These are phyloP conservation scores for Clitopilus passeckerianus DNA, from an alignment of 768 basidiomycete species.

Conservation along the genomic window DNA sequence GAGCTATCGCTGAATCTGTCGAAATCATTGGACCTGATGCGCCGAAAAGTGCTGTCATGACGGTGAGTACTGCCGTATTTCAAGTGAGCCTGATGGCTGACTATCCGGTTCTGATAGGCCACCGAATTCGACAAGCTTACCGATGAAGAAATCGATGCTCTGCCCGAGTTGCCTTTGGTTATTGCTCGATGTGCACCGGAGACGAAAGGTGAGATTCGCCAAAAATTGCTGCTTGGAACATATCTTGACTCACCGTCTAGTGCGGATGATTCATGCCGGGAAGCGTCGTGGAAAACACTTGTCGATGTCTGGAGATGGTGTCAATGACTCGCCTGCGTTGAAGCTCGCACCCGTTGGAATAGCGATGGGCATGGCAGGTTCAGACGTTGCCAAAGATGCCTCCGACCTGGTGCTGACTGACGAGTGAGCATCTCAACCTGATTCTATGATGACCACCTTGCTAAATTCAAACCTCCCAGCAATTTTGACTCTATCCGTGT, in stretches of 20 bases:
- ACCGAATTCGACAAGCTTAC: conserved; percentile 47
- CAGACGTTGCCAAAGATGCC: conserved; percentile 52
- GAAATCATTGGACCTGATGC: conserved; percentile 39
- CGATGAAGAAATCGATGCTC: conserved; percentile 43
- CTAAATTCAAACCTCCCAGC: conserved; percentile 11
- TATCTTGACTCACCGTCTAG: conserved; percentile 10
- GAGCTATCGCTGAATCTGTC: conserved; percentile 45
- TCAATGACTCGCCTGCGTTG: conserved; percentile 56
- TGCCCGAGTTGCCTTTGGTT: conserved; percentile 50
- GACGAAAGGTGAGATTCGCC: conserved; percentile 29
- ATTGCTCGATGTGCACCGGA: conserved; percentile 56
- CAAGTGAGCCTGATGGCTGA: background rate
- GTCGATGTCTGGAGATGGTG: conserved; percentile 56
- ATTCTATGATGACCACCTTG: background rate
- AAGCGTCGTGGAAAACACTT: conserved; percentile 47
- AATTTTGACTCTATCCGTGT: conserved; percentile 60
- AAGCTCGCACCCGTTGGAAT: conserved; percentile 53
- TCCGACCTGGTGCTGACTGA: conserved; percentile 54
- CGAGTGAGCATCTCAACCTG: conserved; percentile 26
- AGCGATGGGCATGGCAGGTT: conserved; percentile 53
- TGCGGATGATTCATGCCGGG: conserved; percentile 54
- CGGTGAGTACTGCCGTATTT: conserved; percentile 10
- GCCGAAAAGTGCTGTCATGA: conserved; percentile 32
- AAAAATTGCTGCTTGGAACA: background rate
- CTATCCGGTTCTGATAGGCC: conserved; percentile 17